Evolutionary conservation across 257 asterid genomes (phyloP).

Genomic region (Scutellaria baicalensis): DNA sequence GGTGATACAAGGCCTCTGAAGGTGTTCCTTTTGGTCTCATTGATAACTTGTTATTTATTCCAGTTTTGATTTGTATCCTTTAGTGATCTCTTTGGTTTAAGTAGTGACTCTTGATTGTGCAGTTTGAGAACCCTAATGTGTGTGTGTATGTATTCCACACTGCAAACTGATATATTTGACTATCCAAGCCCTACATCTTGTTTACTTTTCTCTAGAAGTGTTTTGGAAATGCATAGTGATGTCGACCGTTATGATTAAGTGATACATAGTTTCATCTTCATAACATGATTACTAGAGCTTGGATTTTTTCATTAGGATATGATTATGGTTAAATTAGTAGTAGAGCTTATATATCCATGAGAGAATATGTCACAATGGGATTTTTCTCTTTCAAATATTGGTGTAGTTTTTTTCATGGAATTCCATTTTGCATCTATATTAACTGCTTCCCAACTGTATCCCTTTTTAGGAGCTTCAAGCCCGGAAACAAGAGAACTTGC

Average conservation of each 20-base stretch:
- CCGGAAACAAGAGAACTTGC: slow-evolving; percentile 50
- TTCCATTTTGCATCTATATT: slow-evolving; percentile 2
- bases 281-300: background rate
- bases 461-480: slow-evolving; percentile 58
- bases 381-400: background rate
- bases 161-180: background rate
- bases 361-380: background rate
- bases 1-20: background rate
- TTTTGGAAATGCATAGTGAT: background rate
- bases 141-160: background rate
- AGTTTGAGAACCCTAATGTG: background rate
- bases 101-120: background rate
- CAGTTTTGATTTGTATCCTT: background rate
- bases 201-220: background rate
- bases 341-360: background rate
- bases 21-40: background rate
- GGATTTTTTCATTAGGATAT: background rate
- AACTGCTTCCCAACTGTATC: slow-evolving; percentile 7
- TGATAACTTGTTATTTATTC: background rate
- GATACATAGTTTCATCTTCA: background rate
- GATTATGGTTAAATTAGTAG: background rate
- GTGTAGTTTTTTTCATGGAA: background rate
- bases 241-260: background rate
- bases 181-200: background rate
- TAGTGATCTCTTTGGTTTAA: too few species aligned